Percentiles rank a stretch among this genome's conserved stretches.
These are phyloP conservation scores for Elsinoe arachidis DNA, from an alignment of 2,329 filamentous ascomycete genomes.

Conservation along the genomic window DNA sequence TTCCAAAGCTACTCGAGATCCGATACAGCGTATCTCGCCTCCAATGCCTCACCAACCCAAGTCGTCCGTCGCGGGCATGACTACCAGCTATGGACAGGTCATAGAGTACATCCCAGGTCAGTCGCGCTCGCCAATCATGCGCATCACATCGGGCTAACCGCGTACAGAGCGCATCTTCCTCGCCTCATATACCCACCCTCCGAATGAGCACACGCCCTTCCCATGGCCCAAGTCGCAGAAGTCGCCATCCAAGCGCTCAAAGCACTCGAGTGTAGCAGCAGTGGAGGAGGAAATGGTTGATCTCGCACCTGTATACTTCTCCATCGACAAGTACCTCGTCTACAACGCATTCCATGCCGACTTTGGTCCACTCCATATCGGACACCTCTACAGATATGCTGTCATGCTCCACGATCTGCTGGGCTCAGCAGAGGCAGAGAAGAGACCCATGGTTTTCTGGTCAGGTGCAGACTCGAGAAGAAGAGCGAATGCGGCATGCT, in stretches of 20 bases:
- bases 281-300: constrained; percentile 40
- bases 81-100: constrained; percentile 70
- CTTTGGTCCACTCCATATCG: constrained; percentile 95
- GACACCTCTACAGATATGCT: constrained; percentile 92
- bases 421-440: constrained; percentile 81
- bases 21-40: constrained; percentile 11
- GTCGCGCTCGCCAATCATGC: constrained; percentile 25
- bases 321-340: constrained; percentile 75
- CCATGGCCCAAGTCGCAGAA: constrained; percentile 61
- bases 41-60: constrained; percentile 25
- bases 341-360: constrained; percentile 99
- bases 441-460: constrained; percentile 90
- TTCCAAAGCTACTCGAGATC: neutral
- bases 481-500: constrained; percentile 88
- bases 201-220: constrained; percentile 73
- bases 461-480: constrained; percentile 85
- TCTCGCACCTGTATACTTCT: constrained; percentile 81
- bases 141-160: constrained; percentile 17
- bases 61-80: constrained; percentile 25
- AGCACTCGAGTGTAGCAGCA: constrained; percentile 25
- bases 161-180: constrained; percentile 82
- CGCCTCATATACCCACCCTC: constrained; percentile 77
- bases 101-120: constrained; percentile 94
- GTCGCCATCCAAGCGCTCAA: constrained; percentile 69
- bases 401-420: constrained; percentile 93